These are phyloP conservation scores for Marchantia polymorpha DNA, from an alignment of 225 moss, liverwort and hornwort species.

Conservation along the genomic window DNA sequence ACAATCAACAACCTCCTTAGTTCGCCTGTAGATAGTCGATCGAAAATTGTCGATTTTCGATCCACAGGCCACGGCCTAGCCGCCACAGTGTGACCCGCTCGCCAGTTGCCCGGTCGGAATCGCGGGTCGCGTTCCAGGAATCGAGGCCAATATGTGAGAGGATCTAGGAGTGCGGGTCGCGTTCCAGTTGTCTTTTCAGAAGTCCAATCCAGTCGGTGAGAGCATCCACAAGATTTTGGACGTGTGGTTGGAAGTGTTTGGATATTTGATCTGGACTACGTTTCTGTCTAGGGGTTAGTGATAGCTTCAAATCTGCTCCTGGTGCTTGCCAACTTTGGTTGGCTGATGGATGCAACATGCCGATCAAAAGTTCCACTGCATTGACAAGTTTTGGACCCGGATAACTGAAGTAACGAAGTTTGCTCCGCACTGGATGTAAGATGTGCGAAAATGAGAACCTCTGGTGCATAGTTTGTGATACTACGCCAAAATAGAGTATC, in stretches of 20 bases:
- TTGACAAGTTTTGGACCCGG: slow-evolving; percentile 64
- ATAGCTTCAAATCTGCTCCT: slow-evolving; percentile 45
- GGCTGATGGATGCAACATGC: slow-evolving; percentile 50
- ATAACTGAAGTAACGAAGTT: slow-evolving; percentile 55
- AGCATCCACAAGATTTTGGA: background rate
- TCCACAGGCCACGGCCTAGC: no score
- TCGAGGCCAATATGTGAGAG: no score
- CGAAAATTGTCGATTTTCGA: no score
- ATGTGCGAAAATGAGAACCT: slow-evolving; percentile 57
- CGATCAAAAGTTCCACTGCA: slow-evolving; percentile 53
- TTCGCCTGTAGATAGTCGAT: no score
- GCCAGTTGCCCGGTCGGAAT: no score
- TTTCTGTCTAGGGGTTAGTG: slow-evolving; percentile 44
- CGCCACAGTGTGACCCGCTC: no score
- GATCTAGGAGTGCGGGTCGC: no score
- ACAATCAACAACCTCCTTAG: no score
- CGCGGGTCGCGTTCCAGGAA: no score
- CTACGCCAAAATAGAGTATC: slow-evolving; percentile 53
- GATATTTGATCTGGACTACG: slow-evolving; percentile 56
- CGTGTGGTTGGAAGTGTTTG: slow-evolving; percentile 42
- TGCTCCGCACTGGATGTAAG: slow-evolving; percentile 50
- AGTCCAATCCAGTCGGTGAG: no score
- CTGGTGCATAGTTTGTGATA: slow-evolving; percentile 57
- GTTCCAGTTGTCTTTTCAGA: no score
- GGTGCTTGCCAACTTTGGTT: slow-evolving; percentile 26